A percentile compares a stretch with the other conserved stretches of the same genome.
phyloP scores from a whole-genome alignment of 495 filamentous ascomycete species.

The Talaromyces stipitatus region DNA sequence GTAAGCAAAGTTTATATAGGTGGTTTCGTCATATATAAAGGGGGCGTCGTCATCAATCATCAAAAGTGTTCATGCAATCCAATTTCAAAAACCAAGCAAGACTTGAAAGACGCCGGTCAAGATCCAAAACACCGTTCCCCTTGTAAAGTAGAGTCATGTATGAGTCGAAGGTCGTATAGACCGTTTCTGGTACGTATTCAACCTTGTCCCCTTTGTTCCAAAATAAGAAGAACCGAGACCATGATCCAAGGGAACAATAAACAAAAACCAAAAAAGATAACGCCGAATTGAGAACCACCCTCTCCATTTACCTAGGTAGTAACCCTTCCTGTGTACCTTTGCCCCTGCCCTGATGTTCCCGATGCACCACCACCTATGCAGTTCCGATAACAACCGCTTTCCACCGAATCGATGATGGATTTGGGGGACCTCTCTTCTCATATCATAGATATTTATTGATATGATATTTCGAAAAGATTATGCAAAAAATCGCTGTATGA shows the following conservation, averaged over 20 bases:
- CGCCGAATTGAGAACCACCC: background rate
- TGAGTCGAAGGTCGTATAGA: background rate
- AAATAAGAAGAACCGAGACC: background rate
- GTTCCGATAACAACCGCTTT: background rate
- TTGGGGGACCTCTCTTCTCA: background rate
- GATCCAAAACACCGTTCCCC: background rate
- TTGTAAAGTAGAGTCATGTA: background rate
- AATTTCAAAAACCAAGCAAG: background rate
- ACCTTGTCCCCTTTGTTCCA: background rate
- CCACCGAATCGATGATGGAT: background rate
- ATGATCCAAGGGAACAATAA: background rate
- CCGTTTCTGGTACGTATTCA: background rate
- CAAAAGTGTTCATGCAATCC: background rate
- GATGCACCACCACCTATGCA: background rate
- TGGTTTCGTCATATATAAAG: background rate
- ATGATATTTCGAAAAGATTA: background rate
- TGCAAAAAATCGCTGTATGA: background rate
- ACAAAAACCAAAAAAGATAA: background rate
- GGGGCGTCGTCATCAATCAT: background rate
- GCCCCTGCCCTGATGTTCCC: background rate
- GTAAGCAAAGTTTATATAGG: background rate
- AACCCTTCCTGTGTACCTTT: background rate
- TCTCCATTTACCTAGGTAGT: background rate
- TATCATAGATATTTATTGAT: background rate
- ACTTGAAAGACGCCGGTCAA: background rate